A percentile compares a stretch with the other conserved stretches of the same genome.
Conservation (phyloP, 2,329 filamentous ascomycete genomes). For the Neoarthrinium moseri region DNA sequence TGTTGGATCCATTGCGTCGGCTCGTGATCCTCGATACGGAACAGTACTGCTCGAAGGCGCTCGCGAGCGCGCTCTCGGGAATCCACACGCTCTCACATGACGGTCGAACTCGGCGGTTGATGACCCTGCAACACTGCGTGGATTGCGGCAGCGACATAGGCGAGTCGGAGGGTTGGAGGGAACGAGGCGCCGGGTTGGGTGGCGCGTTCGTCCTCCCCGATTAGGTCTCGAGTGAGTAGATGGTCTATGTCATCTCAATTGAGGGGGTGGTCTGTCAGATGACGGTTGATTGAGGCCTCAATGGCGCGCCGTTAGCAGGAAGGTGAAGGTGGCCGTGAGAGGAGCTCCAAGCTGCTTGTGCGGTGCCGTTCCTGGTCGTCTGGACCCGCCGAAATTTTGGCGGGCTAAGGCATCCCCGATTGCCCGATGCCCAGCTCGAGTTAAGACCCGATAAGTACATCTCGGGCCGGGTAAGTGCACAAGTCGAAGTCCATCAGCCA, state of each 20-base stretch:
- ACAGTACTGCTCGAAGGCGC: slow-evolving; percentile 47
- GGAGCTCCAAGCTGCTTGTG: no score
- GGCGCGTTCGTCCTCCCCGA: slow-evolving; percentile 6
- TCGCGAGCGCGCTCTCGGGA: slow-evolving; percentile 52
- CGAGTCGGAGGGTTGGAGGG: slow-evolving; percentile 1
- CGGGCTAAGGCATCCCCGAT: no score
- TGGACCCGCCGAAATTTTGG: no score
- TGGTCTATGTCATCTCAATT: neutral
- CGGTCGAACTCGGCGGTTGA: slow-evolving; percentile 37
- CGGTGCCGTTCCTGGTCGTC: no score
- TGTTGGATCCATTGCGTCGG: slow-evolving; percentile 31
- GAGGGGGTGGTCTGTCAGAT: neutral
- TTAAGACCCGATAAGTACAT: no score
- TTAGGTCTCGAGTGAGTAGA: neutral
- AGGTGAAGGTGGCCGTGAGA: no score
- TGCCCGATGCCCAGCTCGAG: no score
- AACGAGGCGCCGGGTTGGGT: slow-evolving; percentile 5
- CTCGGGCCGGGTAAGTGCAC: no score
- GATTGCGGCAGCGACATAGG: slow-evolving; percentile 46
- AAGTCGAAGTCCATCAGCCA: no score
- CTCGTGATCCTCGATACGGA: slow-evolving; percentile 22
- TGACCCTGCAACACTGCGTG: slow-evolving; percentile 48
- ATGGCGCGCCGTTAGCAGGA: neutral
- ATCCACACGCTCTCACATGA: slow-evolving; percentile 54
- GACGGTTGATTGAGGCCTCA: neutral